Evolutionary conservation across 768 basidiomycete species (phyloP), one percentile per base, ranked within the genome.

Genomic region (Tephrocybe sp.): DNA sequence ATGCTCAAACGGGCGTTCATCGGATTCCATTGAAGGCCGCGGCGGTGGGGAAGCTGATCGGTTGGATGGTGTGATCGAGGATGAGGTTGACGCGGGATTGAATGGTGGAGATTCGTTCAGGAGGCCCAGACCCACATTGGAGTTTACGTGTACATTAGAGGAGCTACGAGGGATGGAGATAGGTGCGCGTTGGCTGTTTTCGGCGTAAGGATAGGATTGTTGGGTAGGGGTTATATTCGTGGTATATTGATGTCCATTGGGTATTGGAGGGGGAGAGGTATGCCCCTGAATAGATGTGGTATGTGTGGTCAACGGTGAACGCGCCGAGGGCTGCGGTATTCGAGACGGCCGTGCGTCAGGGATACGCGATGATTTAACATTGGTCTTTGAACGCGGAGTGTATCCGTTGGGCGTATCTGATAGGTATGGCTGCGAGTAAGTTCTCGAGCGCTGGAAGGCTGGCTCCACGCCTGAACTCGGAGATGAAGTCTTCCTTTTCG

Each of bases 1-100:
- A 59, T 93, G 90, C 58, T 92, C 88, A 52, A 85, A 92, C 0
- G 89, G 89, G 12, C 79, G 78, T 61, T 92, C 90, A 53, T 89
- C 88, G 4, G 88, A 90, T 19, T 91, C 88, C 21, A 69, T 76
- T 4, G 88, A 88, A 11, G 75, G 69, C 37, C 88, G 77, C 4
- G 75, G 63, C n/a, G 71, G 70, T 30, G 63, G 53, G 36, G 58
- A 55, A 25, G 57, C 59, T 34, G 69, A 65, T 50, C 63, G 49
- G 3, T 50, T 60, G 23, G 70, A 68, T 33, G 68, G 63, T 34
- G 69, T 65, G 52, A 71, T 64, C 9, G 82, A 78, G 16, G 76
- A 78, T 21, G 76, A 74, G 22, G 72, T 70, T 45, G 72, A 60
- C 18, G 73, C 60, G 0, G 78, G 63, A 16, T 71, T 60, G 57